Conservation (phyloP, 1,284 basidiomycete genomes). For the Anthracocystis walkeri region DNA sequence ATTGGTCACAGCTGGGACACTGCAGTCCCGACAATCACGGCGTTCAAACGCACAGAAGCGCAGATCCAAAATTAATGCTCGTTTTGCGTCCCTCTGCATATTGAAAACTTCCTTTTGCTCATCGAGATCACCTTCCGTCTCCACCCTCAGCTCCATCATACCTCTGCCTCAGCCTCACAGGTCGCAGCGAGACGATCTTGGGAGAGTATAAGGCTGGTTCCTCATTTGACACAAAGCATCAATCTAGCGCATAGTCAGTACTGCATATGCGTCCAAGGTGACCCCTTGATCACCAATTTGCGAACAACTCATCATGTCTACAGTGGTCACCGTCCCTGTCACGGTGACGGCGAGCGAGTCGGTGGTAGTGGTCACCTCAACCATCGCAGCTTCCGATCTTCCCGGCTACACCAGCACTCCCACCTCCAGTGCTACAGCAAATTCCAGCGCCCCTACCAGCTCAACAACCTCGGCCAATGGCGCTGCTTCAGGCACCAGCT, state of each 20-base stretch:
- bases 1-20: no score
- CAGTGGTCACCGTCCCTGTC: constrained; percentile 21
- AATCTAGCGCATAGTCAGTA: neutral
- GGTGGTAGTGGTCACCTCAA: constrained; percentile 38
- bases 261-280: neutral
- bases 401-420: constrained; percentile 10
- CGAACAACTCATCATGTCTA: constrained; percentile 16
- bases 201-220: no score
- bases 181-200: no score
- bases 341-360: constrained; percentile 34
- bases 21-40: neutral
- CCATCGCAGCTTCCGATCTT: constrained; percentile 26
- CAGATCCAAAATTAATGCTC: neutral
- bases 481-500: constrained; percentile 2
- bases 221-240: neutral
- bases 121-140: no score
- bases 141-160: neutral
- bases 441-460: neutral
- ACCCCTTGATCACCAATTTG: neutral
- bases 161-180: neutral
- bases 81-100: neutral
- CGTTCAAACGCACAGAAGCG: constrained; percentile 3
- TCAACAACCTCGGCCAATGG: neutral
- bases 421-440: constrained; percentile 4
- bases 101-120: no score